Evolutionary conservation across 257 asterid genomes (phyloP), one percentile per base, ranked within the genome.

Genomic region (Jaltomata sinuosa): DNA sequence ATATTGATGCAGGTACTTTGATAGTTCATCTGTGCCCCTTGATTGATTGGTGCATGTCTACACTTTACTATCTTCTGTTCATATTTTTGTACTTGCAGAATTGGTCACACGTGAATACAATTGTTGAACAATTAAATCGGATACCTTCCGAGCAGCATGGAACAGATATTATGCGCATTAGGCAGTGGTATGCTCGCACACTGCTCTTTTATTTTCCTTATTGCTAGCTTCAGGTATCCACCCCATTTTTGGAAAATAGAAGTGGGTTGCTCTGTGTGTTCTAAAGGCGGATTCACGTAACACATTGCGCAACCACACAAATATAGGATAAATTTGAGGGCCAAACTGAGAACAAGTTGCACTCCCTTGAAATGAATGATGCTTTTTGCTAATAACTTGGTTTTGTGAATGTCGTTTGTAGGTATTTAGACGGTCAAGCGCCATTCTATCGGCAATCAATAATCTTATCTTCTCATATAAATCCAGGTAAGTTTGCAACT

Each of bases 351-450:
- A 72, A 72, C 80, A 72, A 9, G 22, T 72, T 38, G 53, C 36
- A 42, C 61, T 76, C 61, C 38, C 40, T 76, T 47, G 59, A 76
- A 27, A 47, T 25, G 10, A 76, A 8, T 76, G 25, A 45, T 76
- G 59, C 85, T 64, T 72, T 45, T 61, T 27, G 72, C 84, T 32
- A 80, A 68, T 86, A 16, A 84, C 49, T 87, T 62, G 79, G 19
- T 86, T 83, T 42, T 79, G 27, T 76, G 62, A 83, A 83, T 83
- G 53, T 29, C 10, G 2, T 36, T 50, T 82, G 64, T 82, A 96
- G 99, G 99, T 94, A 93, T 83, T 84, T 93, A 83, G 98, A 96
- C 69, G 98, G 91, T 80, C 99, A 93, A 87, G 96, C 98, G 6
- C 95, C 86, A 22, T 93, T 91, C 93, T 96, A 94, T 85, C 92